These are phyloP conservation scores for Diplogelasinospora grovesii DNA, from an alignment of 495 filamentous ascomycete genomes.

Conservation along the genomic window DNA sequence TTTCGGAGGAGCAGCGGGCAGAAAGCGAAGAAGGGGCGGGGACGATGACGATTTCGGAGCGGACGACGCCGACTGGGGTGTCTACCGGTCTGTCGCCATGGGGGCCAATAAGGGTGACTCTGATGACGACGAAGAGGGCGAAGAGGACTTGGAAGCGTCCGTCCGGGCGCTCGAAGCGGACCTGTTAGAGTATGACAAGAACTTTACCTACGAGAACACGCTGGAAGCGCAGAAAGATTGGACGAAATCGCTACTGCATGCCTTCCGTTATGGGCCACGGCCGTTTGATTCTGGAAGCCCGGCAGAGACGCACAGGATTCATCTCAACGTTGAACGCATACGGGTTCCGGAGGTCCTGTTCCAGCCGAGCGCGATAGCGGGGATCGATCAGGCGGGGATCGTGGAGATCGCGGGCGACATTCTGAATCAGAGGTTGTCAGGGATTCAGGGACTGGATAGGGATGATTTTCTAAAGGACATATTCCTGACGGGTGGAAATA, in stretches of 20 bases:
- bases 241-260: slow-evolving; percentile 83
- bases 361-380: slow-evolving; percentile 83
- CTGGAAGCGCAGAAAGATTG: slow-evolving; percentile 89
- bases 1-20: slow-evolving; percentile 40
- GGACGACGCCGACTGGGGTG: slow-evolving; percentile 95
- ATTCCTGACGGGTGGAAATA: slow-evolving; percentile 92
- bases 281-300: slow-evolving; percentile 77
- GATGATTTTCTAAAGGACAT: slow-evolving; percentile 71
- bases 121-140: slow-evolving; percentile 69
- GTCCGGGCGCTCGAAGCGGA: slow-evolving; percentile 74
- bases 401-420: slow-evolving; percentile 86
- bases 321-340: slow-evolving; percentile 95
- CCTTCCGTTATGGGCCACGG: slow-evolving; percentile 79
- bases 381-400: slow-evolving; percentile 88
- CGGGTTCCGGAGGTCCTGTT: slow-evolving; percentile 94
- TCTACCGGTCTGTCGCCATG: slow-evolving; percentile 85
- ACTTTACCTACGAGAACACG: slow-evolving; percentile 84
- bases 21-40: slow-evolving; percentile 69
- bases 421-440: slow-evolving; percentile 65
- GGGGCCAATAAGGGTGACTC: slow-evolving; percentile 59
- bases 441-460: slow-evolving; percentile 40
- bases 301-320: slow-evolving; percentile 77
- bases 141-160: slow-evolving; percentile 71
- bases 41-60: slow-evolving; percentile 93
- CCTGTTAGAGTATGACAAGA: slow-evolving; percentile 75